phyloP scores from a whole-genome alignment of 2,329 filamentous ascomycete species.

The Pseudodiploospora longispora region DNA sequence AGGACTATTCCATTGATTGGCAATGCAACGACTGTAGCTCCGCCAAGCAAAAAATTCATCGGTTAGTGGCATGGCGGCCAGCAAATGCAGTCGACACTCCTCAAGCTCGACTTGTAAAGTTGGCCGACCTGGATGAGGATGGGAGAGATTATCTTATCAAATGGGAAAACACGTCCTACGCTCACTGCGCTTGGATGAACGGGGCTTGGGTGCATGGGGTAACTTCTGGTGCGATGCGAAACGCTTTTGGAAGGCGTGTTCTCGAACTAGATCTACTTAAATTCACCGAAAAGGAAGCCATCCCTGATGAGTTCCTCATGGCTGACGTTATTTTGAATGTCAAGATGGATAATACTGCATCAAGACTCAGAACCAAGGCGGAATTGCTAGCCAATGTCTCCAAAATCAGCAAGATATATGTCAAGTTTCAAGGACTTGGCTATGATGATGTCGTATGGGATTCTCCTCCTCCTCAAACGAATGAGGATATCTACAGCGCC shows the following conservation, averaged over 20 bases:
- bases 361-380: constrained; percentile 51
- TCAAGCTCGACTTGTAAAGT: constrained; percentile 9
- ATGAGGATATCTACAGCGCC: constrained; percentile 61
- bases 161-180: constrained; percentile 75
- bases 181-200: constrained; percentile 76
- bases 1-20: constrained; percentile 70
- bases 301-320: constrained; percentile 78
- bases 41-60: constrained; percentile 58
- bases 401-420: constrained; percentile 64
- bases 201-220: constrained; percentile 83
- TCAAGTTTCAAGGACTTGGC: constrained; percentile 87
- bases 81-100: constrained; percentile 21
- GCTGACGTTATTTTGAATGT: constrained; percentile 86
- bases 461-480: constrained; percentile 60
- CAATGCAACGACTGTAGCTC: constrained; percentile 70
- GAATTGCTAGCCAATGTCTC: constrained; percentile 64
- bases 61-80: constrained; percentile 85
- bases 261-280: constrained; percentile 50
- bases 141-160: constrained; percentile 90
- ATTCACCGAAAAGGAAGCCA: constrained; percentile 66
- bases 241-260: constrained; percentile 66
- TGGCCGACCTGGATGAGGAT: constrained; percentile 46
- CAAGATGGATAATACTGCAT: constrained; percentile 41
- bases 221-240: constrained; percentile 54
- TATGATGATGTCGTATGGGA: constrained; percentile 95